Conservation (phyloP, 2,329 filamentous ascomycete genomes). For the Botrytis squamosa region DNA sequence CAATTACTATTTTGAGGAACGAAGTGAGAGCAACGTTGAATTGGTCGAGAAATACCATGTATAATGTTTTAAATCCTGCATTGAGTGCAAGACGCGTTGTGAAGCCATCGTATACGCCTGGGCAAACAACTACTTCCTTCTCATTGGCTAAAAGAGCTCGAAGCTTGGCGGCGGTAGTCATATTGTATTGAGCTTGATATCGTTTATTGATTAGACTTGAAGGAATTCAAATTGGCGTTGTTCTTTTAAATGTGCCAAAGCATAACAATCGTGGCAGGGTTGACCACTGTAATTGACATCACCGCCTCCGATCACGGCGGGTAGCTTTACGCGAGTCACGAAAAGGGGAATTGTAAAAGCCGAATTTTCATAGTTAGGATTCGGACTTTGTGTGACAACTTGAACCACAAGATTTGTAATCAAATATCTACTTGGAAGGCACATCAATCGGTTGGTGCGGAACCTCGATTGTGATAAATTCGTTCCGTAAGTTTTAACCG, state of each 20-base stretch:
- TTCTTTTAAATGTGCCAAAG: background rate
- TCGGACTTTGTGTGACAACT: background rate
- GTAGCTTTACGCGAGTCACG: background rate
- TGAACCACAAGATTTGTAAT: conserved; percentile 5
- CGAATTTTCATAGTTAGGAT: background rate
- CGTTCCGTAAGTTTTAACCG: background rate
- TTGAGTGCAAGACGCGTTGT: conserved; percentile 61
- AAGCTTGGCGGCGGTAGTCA: conserved; percentile 18
- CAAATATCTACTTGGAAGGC: background rate
- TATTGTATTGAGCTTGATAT: background rate
- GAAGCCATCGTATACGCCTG: conserved; percentile 68
- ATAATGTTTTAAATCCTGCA: conserved; percentile 62
- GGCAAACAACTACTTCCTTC: conserved; percentile 52
- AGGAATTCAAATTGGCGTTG: background rate
- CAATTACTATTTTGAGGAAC: background rate
- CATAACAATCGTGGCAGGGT: background rate
- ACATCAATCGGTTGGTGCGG: background rate
- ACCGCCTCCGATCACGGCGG: background rate
- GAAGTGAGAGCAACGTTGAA: background rate
- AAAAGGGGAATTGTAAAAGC: background rate
- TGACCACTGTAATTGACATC: background rate
- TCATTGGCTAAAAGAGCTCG: conserved; percentile 22
- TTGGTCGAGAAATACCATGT: conserved; percentile 49
- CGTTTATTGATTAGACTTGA: background rate
- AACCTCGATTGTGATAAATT: background rate